These are phyloP conservation scores for Chaetomium strumarium DNA, from an alignment of 2,329 filamentous ascomycete species.

Conservation along the genomic window DNA sequence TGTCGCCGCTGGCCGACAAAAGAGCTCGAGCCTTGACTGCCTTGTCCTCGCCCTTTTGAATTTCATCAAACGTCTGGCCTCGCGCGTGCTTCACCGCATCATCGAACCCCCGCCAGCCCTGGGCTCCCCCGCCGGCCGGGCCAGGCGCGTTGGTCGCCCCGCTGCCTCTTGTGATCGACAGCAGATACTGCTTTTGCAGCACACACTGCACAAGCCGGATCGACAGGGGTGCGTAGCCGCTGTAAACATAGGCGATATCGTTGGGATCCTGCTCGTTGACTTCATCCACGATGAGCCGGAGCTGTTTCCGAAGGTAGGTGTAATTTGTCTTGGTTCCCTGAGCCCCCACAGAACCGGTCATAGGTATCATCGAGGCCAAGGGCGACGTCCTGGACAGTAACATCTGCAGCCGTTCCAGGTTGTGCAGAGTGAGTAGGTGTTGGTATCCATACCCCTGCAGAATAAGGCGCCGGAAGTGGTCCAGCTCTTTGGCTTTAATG, in stretches of 20 bases:
- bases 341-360: conserved; percentile 52
- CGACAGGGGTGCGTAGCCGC: conserved; percentile 89
- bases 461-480: conserved; percentile 80
- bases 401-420: conserved; percentile 83
- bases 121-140: conserved; percentile 52
- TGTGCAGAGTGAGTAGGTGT: conserved; percentile 82
- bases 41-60: conserved; percentile 89
- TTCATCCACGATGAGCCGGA: conserved; percentile 89
- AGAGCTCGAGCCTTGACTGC: conserved; percentile 80
- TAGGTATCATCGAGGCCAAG: conserved; percentile 74
- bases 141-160: conserved; percentile 42
- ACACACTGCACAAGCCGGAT: conserved; percentile 88
- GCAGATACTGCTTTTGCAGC: conserved; percentile 80
- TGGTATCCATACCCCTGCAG: conserved; percentile 93
- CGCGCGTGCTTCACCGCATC: conserved; percentile 82
- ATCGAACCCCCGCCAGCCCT: conserved; percentile 91
- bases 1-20: conserved; percentile 66
- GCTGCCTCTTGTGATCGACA: conserved; percentile 62
- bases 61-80: conserved; percentile 84
- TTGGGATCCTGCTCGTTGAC: conserved; percentile 92
- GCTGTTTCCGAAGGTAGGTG: conserved; percentile 74
- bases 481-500: conserved; percentile 80
- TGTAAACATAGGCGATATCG: conserved; percentile 97
- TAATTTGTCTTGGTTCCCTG: conserved; percentile 81
- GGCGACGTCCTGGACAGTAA: conserved; percentile 73